Base-by-base conservation (phyloP, 2,329 filamentous ascomycete species). In the Orbilia oligospora region DNA sequence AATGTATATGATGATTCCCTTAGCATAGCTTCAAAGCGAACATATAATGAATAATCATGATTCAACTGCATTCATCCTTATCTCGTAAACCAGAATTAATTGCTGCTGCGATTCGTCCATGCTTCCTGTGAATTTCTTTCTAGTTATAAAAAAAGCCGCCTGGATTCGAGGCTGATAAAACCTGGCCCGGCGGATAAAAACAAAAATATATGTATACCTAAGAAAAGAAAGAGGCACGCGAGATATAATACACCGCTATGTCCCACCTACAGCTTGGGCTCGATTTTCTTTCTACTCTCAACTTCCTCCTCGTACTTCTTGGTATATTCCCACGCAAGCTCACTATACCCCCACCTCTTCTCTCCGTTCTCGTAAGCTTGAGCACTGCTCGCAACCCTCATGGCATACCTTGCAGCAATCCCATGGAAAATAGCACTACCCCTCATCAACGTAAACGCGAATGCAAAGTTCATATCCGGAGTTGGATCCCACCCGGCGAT, bases 381-480 rank as follows among this genome's bases (percentile, higher is more conserved):
- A 73, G 90, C 92, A 84, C 93, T 97, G 85, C 94, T 97, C 44
- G 96, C 96, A 87, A 98, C 95, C 61, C 95, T 87, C 58, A 89
- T 86, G 27, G 96, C 96, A 84, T 92, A 92, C 80, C 96, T 87
- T 63, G 96, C 96, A 61, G 94, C 94, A 83, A 99, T 98, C 2
- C 96, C 96, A 86, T 99, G 96, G 81, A 87, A 89, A 80, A 92
- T 90, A 64, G 87, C 76, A 46, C 55, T 67, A 1, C 71, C 69
- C 18, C 71, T 64, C 76, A 79, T 75, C 48, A 79, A 51, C 9
- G 70, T 73, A 22, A 79, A 79, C 18, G 76, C 76, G 27, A 72
- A 73, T 0, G 76, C 88, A 83, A 91, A 91, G 0, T 90, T 89
- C 83, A 78, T 72, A 68, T 78, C 75, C 1, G 75, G 75, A 5